Base-by-base conservation (phyloP, 495 filamentous ascomycete genomes). In the Neurospora intermedia region DNA sequence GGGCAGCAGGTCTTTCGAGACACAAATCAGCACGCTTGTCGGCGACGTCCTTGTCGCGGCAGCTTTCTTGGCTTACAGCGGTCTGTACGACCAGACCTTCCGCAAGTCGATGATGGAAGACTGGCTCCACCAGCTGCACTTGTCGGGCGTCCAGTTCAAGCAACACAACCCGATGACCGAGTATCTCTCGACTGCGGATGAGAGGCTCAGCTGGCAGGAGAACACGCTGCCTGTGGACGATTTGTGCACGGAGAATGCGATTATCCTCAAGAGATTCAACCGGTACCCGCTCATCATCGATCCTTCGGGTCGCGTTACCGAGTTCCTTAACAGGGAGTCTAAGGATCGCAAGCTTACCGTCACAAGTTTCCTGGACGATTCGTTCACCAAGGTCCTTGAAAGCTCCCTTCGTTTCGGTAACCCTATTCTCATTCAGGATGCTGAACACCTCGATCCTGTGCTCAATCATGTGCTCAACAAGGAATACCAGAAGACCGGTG, bases 391-490 rank as follows among this genome's bases (percentile, higher is more conserved):
- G 80, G 96, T 98, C 79, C 84, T 99, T 15, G 96, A 98, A 79
- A 97, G 94, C 78, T 94, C 94, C 23, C 87, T 99, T 70, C 92
- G 96, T 80, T 99, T 99, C 83, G 96, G 96, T 75, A 98, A 98
- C 76, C 95, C 96, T 6, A 98, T 99, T 75, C 89, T 99, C 70
- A 98, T 99, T 75, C 96, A 99, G 80, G 96, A 99, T 81, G 96
- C 96, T 5, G 96, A 99, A 82, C 92, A 98, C 79, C 82, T 99
- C 71, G 96, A 99, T 79, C 96, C 96, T 7, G 92, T 99, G 70
- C 90, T 99, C 77, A 99, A 97, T 80, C 96, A 99, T 78, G 94
- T 99, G 69, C 89, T 99, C 81, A 99, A 99, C 84, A 98, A 98
- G 81, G 96, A 99, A 78, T 98, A 99, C 81, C 96, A 99, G 81